Conservation (phyloP, 2,329 filamentous ascomycete species). For the Ophiocordyceps camponoti-rufipedis region DNA sequence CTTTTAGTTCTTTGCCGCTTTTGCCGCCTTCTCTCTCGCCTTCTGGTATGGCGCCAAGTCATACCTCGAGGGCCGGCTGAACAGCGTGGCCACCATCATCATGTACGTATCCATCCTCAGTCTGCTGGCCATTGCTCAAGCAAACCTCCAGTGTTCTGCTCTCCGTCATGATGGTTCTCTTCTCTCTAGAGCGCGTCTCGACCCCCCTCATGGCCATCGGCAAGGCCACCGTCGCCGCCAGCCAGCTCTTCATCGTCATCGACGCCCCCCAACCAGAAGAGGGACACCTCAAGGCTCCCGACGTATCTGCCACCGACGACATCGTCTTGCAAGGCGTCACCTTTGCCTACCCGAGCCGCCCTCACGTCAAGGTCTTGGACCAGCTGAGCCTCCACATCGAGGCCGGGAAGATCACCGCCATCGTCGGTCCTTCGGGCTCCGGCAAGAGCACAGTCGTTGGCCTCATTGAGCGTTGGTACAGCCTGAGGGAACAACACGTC, state of each 20-base stretch:
- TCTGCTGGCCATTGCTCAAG: background rate
- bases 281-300: slow-evolving; percentile 16
- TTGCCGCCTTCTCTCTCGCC: slow-evolving; percentile 32
- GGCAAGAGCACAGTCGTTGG: slow-evolving; percentile 91
- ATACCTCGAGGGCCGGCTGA: slow-evolving; percentile 24
- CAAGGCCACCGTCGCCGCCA: slow-evolving; percentile 38
- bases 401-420: slow-evolving; percentile 56
- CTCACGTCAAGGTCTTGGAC: slow-evolving; percentile 45
- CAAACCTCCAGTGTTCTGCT: slow-evolving; percentile 23
- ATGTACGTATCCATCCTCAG: slow-evolving; percentile 20
- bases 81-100: slow-evolving; percentile 32
- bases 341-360: slow-evolving; percentile 56
- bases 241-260: slow-evolving; percentile 37
- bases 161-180: slow-evolving; percentile 38
- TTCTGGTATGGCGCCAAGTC: slow-evolving; percentile 46
- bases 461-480: slow-evolving; percentile 55
- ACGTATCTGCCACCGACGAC: slow-evolving; percentile 19
- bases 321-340: slow-evolving; percentile 39
- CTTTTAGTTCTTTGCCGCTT: slow-evolving; percentile 31
- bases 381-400: slow-evolving; percentile 38
- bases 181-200: slow-evolving; percentile 37
- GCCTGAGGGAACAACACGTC: slow-evolving; percentile 32
- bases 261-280: slow-evolving; percentile 23
- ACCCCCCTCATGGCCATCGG: slow-evolving; percentile 38
- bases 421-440: slow-evolving; percentile 86